A percentile compares a stretch with the other conserved stretches of the same genome.
Evolutionary conservation across 2,329 filamentous ascomycete genomes (phyloP).

Genomic region (Gremmenia infestans): DNA sequence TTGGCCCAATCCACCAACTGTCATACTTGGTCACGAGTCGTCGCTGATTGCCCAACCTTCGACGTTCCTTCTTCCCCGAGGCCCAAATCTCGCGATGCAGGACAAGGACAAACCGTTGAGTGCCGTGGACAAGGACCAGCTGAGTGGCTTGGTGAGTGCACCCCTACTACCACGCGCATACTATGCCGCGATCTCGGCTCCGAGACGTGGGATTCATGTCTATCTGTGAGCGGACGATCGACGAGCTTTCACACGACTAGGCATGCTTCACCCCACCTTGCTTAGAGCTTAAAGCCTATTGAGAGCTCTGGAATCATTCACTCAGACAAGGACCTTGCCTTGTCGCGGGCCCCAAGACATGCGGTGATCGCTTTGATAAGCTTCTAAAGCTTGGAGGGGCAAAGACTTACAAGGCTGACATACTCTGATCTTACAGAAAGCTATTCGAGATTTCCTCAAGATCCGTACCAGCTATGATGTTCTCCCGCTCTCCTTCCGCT

Average conservation of each 20-base stretch:
- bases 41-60: constrained; percentile 32
- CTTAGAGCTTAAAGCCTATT: no score
- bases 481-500: constrained; percentile 87
- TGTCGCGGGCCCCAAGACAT: not conserved
- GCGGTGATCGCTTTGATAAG: not conserved
- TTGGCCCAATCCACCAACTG: constrained; percentile 25
- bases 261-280: not conserved
- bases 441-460: constrained; percentile 92
- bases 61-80: constrained; percentile 32
- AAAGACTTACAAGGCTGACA: constrained; percentile 25
- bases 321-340: not conserved
- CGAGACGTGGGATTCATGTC: not conserved
- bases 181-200: not conserved
- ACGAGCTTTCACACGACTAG: not conserved
- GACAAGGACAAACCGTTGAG: constrained; percentile 42
- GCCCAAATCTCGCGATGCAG: constrained; percentile 28
- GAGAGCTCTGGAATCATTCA: not conserved
- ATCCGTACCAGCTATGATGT: constrained; percentile 97
- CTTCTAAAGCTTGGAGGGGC: not conserved
- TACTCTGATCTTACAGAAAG: constrained; percentile 52
- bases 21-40: constrained; percentile 29
- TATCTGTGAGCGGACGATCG: not conserved
- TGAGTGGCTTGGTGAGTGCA: constrained; percentile 67
- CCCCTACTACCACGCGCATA: constrained; percentile 2
- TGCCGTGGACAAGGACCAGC: constrained; percentile 69